Percentiles rank a stretch among this genome's conserved stretches.
Evolutionary conservation across 2,329 filamentous ascomycete species (phyloP).

Genomic region (Thelonectria blattea): DNA sequence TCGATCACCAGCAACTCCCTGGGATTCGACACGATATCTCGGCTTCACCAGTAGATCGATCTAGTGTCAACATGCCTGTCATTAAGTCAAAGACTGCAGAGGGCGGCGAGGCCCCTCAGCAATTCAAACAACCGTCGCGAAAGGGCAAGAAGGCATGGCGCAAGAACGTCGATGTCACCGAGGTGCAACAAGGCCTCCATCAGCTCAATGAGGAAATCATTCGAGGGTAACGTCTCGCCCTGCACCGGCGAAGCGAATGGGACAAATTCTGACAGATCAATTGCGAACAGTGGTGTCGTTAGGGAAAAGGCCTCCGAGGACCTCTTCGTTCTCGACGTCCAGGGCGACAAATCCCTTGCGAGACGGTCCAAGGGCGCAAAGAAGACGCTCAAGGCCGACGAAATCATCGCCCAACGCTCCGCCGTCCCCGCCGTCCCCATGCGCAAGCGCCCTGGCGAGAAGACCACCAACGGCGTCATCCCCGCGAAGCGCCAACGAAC

Average conservation of each 20-base stretch:
- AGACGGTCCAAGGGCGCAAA: constrained; percentile 67
- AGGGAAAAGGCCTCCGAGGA: constrained; percentile 82
- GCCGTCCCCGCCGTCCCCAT: constrained; percentile 78
- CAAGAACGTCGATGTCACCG: constrained; percentile 94
- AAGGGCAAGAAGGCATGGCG: constrained; percentile 99
- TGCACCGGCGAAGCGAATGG: neutral
- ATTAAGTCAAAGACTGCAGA: constrained; percentile 53
- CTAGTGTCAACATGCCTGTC: constrained; percentile 57
- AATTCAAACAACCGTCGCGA: constrained; percentile 86
- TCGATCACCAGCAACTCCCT: constrained; percentile 24
- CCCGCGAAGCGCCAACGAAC: constrained; percentile 77
- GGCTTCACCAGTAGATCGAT: constrained; percentile 22
- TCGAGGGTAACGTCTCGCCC: constrained; percentile 67
- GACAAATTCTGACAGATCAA: constrained; percentile 27
- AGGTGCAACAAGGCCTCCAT: constrained; percentile 83
- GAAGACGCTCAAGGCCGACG: constrained; percentile 84
- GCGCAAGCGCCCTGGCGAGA: constrained; percentile 76
- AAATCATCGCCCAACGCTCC: constrained; percentile 87
- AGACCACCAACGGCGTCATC: constrained; percentile 75
- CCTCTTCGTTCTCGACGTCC: constrained; percentile 83
- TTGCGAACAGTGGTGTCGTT: constrained; percentile 73
- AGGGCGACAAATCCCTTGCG: constrained; percentile 70
- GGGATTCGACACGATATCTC: constrained; percentile 9
- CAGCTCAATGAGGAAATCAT: constrained; percentile 89
- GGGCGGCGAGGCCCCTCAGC: constrained; percentile 70